Base-by-base conservation (phyloP, 2,329 filamentous ascomycete genomes). In the Sarocladium brachiariae region DNA sequence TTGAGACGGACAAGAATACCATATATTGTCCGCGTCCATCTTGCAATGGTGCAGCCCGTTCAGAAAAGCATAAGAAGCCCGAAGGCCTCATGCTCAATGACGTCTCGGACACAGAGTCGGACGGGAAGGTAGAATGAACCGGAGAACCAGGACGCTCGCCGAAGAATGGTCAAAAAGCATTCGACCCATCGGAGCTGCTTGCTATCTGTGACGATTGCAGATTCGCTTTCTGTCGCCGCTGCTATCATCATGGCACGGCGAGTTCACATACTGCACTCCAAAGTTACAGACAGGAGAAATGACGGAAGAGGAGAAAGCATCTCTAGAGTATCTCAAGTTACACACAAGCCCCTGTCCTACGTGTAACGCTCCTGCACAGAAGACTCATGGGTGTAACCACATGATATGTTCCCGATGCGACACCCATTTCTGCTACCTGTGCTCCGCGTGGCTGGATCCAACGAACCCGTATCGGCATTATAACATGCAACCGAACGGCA, bases 361-460 rank as follows among this genome's bases (percentile, higher is more conserved):
- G 3, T 99, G 93, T 69, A 81, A 76, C 25, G 84, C 86, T 1
- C 89, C 89, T 0, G 86, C 85, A 19, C 89, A 96, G 64, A 99
- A 99, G 73, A 89, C 86, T 1, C 83, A 88, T 62, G 93, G 93
- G 34, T 99, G 93, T 74, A 96, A 96, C 67, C 91, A 96, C 68
- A 97, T 97, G 90, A 87, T 85, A 47, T 96, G 92, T 69, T 89
- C 86, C 65, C 84, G 88, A 56, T 99, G 93, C 72, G 77, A 85
- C 49, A 87, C 89, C 2, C 92, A 97, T 66, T 97, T 96, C 65
- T 99, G 93, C 71, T 97, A 97, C 59, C 77, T 97, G 1, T 97
- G 93, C 63, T 86, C 86, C 1, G 78, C 83, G n/a, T 97, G 89
- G 87, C 76, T 99, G 37, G 78, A 85, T 51, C 81, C 87, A 0